Base-by-base conservation (phyloP, 257 asterid genomes). In the Gynochthodes officinalis region DNA sequence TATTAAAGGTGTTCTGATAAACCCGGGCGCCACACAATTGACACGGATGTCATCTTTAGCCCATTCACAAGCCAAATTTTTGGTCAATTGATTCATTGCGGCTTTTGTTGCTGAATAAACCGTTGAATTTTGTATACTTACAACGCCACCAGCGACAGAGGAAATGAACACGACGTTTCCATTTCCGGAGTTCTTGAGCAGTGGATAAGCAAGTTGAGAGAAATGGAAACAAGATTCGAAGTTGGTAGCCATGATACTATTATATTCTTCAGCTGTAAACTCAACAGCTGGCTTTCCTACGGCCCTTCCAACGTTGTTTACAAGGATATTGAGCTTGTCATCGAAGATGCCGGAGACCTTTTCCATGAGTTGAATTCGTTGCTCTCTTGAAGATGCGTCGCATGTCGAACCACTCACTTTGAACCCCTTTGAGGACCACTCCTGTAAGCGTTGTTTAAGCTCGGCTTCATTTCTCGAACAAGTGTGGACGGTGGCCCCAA, bases 261-360 rank as follows among this genome's bases (percentile, higher is more conserved):
- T 0, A 54, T 65, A 66, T 6, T 53, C 49, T 54, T 74, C 67
- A 0, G 65, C 19, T 23, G 78, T 37, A 52, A 1, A 15, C 2
- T 65, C 25, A 2, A 4, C 27, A 5, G 70, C n/a, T 23, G 71
- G 73, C 25, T 7, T 55, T 4, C 0, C 28, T 1, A 25, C 1
- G 4, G 2, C 0, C 0, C 15, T 28, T 55, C 73, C 73, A 13
- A 46, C 78, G 15, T 74, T 74, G 66, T 65, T 74, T n/a, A 74
- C 14, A 0, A 54, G 65, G 11, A 65, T 65, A 23, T 53, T 23
- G 50, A 73, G 54, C 13, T 72, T 72, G 27, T 48, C 48, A 21
- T 46, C 13, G 32, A 60, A 59, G 10, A 25, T 4, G 4, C 28
- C 19, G 0, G 60, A 37, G n/a, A 61, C 61, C 6, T 28, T 21